Percentiles rank a stretch among this genome's conserved stretches.
Evolutionary conservation across 441 rosid genomes (phyloP).

Genomic region (Oxalis stricta): DNA sequence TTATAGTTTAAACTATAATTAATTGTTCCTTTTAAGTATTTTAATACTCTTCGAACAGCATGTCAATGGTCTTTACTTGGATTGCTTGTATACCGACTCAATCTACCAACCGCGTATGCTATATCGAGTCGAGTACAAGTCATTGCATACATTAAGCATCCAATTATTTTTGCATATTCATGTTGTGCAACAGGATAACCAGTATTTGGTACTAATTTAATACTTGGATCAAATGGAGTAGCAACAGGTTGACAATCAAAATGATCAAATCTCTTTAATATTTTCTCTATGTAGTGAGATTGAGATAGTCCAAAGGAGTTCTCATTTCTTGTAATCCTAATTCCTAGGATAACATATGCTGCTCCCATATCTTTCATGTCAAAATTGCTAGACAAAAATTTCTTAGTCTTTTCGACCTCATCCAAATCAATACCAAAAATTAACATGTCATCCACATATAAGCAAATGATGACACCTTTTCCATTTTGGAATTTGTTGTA

Average conservation of each 20-base stretch:
- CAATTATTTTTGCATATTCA: conserved; percentile 2
- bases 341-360: background rate
- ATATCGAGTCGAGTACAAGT: background rate
- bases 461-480: background rate
- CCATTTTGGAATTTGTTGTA: background rate
- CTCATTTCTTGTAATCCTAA: background rate
- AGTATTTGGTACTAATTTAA: background rate
- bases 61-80: background rate
- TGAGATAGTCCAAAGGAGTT: background rate
- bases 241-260: background rate
- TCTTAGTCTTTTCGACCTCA: background rate
- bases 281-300: background rate
- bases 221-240: conserved; percentile 1
- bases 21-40: background rate
- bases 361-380: background rate
- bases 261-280: background rate
- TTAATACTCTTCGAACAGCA: background rate
- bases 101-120: background rate
- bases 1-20: background rate
- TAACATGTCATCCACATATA: background rate
- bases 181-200: background rate
- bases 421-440: background rate
- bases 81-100: background rate
- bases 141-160: conserved; percentile 6
- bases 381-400: background rate